Conservation (phyloP, 441 rosid genomes). For the Mallotus japonicus region DNA sequence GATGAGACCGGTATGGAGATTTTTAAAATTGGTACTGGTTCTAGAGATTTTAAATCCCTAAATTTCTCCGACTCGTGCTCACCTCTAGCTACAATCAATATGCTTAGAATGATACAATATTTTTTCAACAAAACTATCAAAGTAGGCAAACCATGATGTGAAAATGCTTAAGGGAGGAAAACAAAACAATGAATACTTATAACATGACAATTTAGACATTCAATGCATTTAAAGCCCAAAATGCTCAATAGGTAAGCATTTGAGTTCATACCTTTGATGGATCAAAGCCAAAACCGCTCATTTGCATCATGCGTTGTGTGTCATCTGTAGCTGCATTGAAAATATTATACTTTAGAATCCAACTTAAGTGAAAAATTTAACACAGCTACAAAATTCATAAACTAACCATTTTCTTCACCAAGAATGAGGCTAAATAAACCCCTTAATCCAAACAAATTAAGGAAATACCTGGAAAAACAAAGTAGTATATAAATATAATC, state of each 20-base stretch:
- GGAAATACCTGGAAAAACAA: conserved; percentile 71
- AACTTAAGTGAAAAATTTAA: conserved; percentile 8
- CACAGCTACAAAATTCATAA: conserved; percentile 10
- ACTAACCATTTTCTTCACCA: conserved; percentile 97
- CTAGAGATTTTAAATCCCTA: too few relatives aligned
- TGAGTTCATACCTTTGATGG: conserved; percentile 63
- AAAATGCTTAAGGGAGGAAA: neutral
- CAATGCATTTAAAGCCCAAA: conserved; percentile 11
- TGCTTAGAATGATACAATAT: neutral
- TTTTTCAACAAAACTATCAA: neutral
- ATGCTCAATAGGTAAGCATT: conserved; percentile 16
- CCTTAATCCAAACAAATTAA: conserved; percentile 93
- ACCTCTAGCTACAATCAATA: neutral
- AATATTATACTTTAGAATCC: conserved; percentile 12
- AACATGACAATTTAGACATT: neutral
- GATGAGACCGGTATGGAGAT: too few relatives aligned
- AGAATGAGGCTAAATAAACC: conserved; percentile 94
- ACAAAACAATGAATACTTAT: conserved; percentile 2
- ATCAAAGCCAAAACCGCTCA: conserved; percentile 95
- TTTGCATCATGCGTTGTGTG: conserved; percentile 99
- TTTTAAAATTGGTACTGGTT: too few relatives aligned
- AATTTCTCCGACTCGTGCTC: too few relatives aligned
- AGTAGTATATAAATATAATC: conserved; percentile 24
- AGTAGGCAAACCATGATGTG: neutral
- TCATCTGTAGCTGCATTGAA: conserved; percentile 75